These are phyloP conservation scores for Millerago galiae DNA, from an alignment of 805 yeast species.

Conservation along the genomic window DNA sequence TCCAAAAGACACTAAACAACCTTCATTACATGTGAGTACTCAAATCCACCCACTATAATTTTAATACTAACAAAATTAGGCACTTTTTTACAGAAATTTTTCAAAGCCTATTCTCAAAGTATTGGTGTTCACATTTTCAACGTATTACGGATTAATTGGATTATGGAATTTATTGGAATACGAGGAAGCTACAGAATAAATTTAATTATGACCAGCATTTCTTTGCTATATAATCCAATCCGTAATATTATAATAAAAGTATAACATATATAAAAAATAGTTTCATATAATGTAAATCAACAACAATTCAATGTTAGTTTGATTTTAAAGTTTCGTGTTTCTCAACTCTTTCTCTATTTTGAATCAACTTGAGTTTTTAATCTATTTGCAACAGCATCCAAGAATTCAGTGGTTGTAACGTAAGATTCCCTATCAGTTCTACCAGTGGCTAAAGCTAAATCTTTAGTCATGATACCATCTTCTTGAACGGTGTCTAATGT, in stretches of 20 bases:
- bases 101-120: slow-evolving; percentile 42
- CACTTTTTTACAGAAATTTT: slow-evolving; percentile 39
- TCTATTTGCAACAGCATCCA: slow-evolving; percentile 68
- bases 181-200: slow-evolving; percentile 1
- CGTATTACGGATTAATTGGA: slow-evolving; percentile 40
- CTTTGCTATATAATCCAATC: slow-evolving; percentile 18
- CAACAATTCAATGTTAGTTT: slow-evolving; percentile 4
- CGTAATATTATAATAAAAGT: background rate
- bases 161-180: slow-evolving; percentile 38
- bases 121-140: slow-evolving; percentile 35
- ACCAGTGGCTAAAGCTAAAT: slow-evolving; percentile 68
- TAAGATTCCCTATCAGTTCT: slow-evolving; percentile 53
- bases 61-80: slow-evolving; percentile 7
- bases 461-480: slow-evolving; percentile 79
- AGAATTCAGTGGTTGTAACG: slow-evolving; percentile 70
- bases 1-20: slow-evolving; percentile 1
- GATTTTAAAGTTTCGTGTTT: too few species aligned
- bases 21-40: slow-evolving; percentile 17
- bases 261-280: background rate
- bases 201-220: slow-evolving; percentile 21
- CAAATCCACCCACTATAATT: background rate
- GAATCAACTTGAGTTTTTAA: slow-evolving; percentile 23
- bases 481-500: slow-evolving; percentile 67
- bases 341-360: background rate
- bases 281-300: background rate